phyloP scores from a whole-genome alignment of 805 yeast genomes.

The Ogataea corticis region DNA sequence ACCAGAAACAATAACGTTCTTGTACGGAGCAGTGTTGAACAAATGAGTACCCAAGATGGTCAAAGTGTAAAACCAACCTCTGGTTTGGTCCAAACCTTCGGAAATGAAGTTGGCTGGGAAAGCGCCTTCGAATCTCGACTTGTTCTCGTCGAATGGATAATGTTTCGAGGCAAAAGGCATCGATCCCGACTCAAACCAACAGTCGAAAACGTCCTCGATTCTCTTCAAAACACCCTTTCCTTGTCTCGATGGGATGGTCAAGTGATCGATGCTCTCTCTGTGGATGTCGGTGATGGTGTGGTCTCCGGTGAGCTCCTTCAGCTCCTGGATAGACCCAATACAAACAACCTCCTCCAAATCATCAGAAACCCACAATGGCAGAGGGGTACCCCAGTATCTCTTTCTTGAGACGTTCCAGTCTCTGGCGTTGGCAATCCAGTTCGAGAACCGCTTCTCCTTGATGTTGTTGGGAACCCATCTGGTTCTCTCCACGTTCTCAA shows the following conservation, averaged over 20 bases:
- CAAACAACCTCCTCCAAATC: conserved; percentile 92
- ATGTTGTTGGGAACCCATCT: conserved; percentile 92
- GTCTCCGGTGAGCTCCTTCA: conserved; percentile 80
- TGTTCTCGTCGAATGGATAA: conserved; percentile 88
- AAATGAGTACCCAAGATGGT: conserved; percentile 94
- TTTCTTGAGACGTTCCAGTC: conserved; percentile 99
- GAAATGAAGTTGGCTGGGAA: conserved; percentile 98
- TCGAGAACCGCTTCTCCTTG: conserved; percentile 92
- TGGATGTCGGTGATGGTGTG: conserved; percentile 84
- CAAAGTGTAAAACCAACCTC: conserved; percentile 99
- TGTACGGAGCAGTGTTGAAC: conserved; percentile 88
- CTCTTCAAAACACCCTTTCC: conserved; percentile 89
- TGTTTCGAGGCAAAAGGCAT: conserved; percentile 98
- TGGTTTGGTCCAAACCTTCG: conserved; percentile 98
- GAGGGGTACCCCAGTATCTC: conserved; percentile 99
- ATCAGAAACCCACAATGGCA: conserved; percentile 96
- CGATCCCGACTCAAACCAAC: conserved; percentile 99
- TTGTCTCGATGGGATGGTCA: conserved; percentile 87
- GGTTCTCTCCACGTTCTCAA: conserved; percentile 79
- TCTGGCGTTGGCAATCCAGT: conserved; percentile 98
- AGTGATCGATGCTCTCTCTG: conserved; percentile 87
- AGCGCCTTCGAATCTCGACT: conserved; percentile 64
- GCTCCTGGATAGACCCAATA: conserved; percentile 87
- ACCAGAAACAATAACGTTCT: conserved; percentile 95
- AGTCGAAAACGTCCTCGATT: conserved; percentile 97